Evolutionary conservation across 805 yeast species (phyloP).

Genomic region (Candida verbasci): DNA sequence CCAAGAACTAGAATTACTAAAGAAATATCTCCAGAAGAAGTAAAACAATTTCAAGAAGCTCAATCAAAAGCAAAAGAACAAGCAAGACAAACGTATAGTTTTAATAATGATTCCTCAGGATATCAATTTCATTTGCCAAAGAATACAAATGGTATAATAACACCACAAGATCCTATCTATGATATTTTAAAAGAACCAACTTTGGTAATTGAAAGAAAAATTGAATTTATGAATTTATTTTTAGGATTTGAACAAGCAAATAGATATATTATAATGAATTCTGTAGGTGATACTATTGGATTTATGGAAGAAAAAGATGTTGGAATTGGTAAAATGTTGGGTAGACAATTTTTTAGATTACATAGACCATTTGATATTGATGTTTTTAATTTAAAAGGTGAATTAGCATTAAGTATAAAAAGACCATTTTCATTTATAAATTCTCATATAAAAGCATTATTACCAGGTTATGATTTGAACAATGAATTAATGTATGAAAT

Average conservation of each 20-base stretch:
- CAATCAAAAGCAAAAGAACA: slow-evolving; percentile 11
- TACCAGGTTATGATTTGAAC: slow-evolving; percentile 47
- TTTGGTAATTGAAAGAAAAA: slow-evolving; percentile 78
- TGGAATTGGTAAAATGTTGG: slow-evolving; percentile 61
- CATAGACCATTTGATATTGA: slow-evolving; percentile 85
- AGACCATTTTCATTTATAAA: slow-evolving; percentile 87
- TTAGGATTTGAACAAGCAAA: slow-evolving; percentile 93
- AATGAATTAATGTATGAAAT: slow-evolving; percentile 38
- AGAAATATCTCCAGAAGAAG: slow-evolving; percentile 36
- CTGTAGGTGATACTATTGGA: slow-evolving; percentile 71
- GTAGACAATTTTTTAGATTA: slow-evolving; percentile 76
- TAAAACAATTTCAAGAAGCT: slow-evolving; percentile 16
- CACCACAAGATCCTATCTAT: slow-evolving; percentile 55
- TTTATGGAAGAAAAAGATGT: slow-evolving; percentile 78
- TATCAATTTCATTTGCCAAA: slow-evolving; percentile 34
- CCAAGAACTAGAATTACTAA: slow-evolving; percentile 23
- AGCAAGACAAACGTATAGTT: slow-evolving; percentile 20
- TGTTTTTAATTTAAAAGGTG: slow-evolving; percentile 61
- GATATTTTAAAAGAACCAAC: slow-evolving; percentile 73
- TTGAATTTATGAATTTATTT: slow-evolving; percentile 83
- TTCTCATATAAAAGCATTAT: slow-evolving; percentile 71
- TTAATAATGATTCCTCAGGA: slow-evolving; percentile 15
- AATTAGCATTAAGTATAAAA: slow-evolving; percentile 57
- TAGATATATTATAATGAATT: slow-evolving; percentile 67
- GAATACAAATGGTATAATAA: slow-evolving; percentile 48